Evolutionary conservation across 495 filamentous ascomycete genomes (phyloP), one percentile per base, ranked within the genome.

Genomic region (Lepraria neglecta): DNA sequence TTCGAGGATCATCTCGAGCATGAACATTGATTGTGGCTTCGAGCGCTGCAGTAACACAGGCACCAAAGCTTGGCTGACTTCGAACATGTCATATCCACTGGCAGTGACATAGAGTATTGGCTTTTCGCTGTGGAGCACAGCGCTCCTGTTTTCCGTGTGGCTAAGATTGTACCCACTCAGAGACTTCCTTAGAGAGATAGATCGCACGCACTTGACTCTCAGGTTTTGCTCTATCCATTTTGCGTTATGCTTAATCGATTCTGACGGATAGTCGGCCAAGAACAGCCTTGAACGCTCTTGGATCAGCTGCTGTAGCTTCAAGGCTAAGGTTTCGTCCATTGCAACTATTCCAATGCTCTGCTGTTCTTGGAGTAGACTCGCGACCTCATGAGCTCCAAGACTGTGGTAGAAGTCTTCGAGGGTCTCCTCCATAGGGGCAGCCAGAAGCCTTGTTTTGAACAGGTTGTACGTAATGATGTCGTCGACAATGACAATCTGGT

Each of bases 161-260:
- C 85, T 83, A 31, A 87, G 78, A 21, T 74, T 75, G 57, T 85
- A 80, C 14, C 84, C 86, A 61, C 77, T 83, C 24, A 97, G 80
- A 27, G 87, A 87, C 55, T 87, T 81, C 27, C 86, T 84, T 51
- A 96, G 79, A 6, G 82, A 79, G 53, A 98, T 84, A 3, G 85
- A 85, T 21, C 81, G 79, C 14, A 96, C 91, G 47, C 84, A 78
- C 60, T 86, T 77, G n/a, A 97, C 87, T 10, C 75, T 78, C 14
- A 99, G 74, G 65, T 92, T 89, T 64, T 89, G 87, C 69, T 95
- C 91, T 10, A 97, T 77, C 94, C 94, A 99, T 65, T 83, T 85
- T 14, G 82, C 80, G 70, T 96, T 91, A 67, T 90, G 89, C 59
- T 86, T 87, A 62, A 97, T 83, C 10, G 80, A 74, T 58, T 91